Conservation (phyloP, 345 rosid species). For the Diplotaxis tenuifolia region DNA sequence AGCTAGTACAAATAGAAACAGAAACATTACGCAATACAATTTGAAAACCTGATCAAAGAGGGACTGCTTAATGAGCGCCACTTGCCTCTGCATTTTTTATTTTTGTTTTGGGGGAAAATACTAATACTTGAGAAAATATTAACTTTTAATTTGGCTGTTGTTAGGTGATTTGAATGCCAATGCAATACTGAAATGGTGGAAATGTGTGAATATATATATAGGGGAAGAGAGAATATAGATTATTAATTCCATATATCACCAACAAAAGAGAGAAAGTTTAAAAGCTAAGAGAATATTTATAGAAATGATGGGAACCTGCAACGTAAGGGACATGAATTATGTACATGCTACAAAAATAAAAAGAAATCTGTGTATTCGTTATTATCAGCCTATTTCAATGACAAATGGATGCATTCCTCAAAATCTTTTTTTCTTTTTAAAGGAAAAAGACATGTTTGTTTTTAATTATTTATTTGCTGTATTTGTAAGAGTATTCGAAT, state of each 20-base stretch:
- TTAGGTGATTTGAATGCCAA: slow-evolving; percentile 11
- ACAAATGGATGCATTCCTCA: slow-evolving; percentile 17
- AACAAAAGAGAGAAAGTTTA: slow-evolving; percentile 18
- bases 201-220: slow-evolving; percentile 33
- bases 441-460: background rate
- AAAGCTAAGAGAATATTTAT: slow-evolving; percentile 10
- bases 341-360: background rate
- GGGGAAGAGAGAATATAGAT: slow-evolving; percentile 17
- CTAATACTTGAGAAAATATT: background rate
- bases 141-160: background rate
- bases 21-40: background rate
- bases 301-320: slow-evolving; percentile 43
- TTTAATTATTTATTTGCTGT: background rate
- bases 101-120: background rate
- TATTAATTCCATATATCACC: slow-evolving; percentile 8
- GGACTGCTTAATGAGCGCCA: slow-evolving; percentile 48
- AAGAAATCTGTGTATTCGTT: slow-evolving; percentile 12
- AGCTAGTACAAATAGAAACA: background rate
- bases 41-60: slow-evolving; percentile 69
- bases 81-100: slow-evolving; percentile 42
- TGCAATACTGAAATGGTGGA: slow-evolving; percentile 34
- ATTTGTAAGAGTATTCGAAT: background rate
- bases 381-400: slow-evolving; percentile 17
- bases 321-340: slow-evolving; percentile 27
- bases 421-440: background rate